A percentile compares a stretch with the other conserved stretches of the same genome.
phyloP scores from a whole-genome alignment of 2,329 filamentous ascomycete species.

The Grosmannia serpens region DNA sequence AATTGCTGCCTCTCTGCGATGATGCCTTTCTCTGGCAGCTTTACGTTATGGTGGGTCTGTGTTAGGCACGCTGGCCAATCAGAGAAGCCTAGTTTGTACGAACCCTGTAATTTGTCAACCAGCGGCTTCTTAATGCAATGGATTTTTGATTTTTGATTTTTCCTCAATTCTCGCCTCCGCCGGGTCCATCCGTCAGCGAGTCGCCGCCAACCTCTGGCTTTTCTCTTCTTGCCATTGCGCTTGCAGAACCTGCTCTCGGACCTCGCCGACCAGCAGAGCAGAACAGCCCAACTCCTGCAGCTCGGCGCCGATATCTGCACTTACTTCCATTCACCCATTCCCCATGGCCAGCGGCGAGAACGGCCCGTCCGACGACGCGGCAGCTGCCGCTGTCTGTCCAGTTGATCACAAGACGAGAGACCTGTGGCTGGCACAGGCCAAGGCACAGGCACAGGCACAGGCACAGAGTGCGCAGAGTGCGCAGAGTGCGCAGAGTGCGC shows the following conservation, averaged over 20 bases:
- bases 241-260: not conserved
- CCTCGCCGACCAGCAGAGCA: not conserved
- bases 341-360: conserved; percentile 1
- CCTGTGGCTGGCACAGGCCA: conserved; percentile 68
- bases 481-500: not conserved
- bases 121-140: too few species aligned
- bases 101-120: not conserved
- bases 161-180: not conserved
- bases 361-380: not conserved
- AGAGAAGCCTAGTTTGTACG: not conserved
- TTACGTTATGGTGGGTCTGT: not conserved
- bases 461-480: not conserved
- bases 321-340: not conserved
- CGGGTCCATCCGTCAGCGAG: not conserved
- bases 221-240: not conserved
- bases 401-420: conserved; percentile 85
- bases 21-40: not conserved
- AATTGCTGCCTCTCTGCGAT: not conserved
- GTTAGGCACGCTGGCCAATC: not conserved
- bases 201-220: not conserved
- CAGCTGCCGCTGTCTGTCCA: conserved; percentile 45
- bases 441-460: conserved; percentile 22
- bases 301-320: not conserved
- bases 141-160: not conserved
- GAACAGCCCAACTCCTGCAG: not conserved